Evolutionary conservation across 2,329 filamentous ascomycete species (phyloP), one percentile per base, ranked within the genome.

Genomic region (Hymenoscyphus occultus): DNA sequence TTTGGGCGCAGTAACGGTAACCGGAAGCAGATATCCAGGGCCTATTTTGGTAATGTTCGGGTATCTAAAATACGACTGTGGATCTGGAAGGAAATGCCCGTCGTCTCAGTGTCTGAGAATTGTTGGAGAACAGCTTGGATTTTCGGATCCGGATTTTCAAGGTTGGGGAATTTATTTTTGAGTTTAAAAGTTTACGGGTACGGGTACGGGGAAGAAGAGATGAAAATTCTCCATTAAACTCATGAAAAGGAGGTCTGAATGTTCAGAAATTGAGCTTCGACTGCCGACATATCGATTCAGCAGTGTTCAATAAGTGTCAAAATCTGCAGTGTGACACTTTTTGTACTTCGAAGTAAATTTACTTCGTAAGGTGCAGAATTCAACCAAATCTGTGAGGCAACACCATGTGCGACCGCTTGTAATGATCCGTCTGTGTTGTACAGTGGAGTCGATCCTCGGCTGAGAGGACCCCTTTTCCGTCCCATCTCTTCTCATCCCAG

Each of bases 401-500:
- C 45, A 35, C 35, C 35, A 35, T 6, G 35, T 51, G 45, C 48
- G 22, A 28, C 42, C 19, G 19, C 48, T 12, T 54, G 45, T 9
- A 10, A 9, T 22, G 19, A 35, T 35, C 2, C 35, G 35, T 35
- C 35, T 35, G 35, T 35, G 35, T 35, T 35, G 35, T 7, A 35
- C 35, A 35, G 42, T 19, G 12, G 19, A 22, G 48, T 28, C 13
- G 48, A 28, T 54, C 48, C 48, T 54, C 48, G 48, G 48, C 19
- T 54, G 48, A 54, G 19, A 54, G 22, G 48, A 19, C 48, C 48
- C 48, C 48, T 54, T 54, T 54, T 54, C 9, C 48, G 22, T 54
- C 48, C n/a, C n/a, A 54, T 54, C 48, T 22, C 35, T 5, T 5
- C 6, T 7, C 35, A 35, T 35, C 35, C 6, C 9, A 35, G 35